Evolutionary conservation across 768 basidiomycete genomes (phyloP).

Genomic region (Mycena pura): DNA sequence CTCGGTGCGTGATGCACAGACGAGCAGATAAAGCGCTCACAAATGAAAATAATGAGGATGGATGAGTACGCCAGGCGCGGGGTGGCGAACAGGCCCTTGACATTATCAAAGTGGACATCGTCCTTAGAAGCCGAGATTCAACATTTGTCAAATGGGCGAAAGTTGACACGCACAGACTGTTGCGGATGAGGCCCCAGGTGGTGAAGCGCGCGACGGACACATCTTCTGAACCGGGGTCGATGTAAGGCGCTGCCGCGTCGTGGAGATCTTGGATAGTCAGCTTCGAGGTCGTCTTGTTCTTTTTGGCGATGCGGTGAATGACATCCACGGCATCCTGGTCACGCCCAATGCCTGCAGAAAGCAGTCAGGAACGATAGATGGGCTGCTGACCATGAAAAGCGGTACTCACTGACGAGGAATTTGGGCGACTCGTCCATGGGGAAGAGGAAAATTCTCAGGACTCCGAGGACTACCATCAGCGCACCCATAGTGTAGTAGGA

Average conservation of each 20-base stretch:
- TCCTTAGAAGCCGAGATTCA: neutral
- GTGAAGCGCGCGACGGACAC: constrained; percentile 52
- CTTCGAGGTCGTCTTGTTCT: constrained; percentile 51
- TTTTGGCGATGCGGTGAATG: constrained; percentile 57
- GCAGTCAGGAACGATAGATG: neutral
- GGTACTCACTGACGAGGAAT: constrained; percentile 63
- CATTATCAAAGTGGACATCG: constrained; percentile 42
- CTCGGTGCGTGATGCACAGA: neutral
- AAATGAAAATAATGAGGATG: constrained; percentile 53
- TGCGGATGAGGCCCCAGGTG: constrained; percentile 62
- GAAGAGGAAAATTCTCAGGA: constrained; percentile 60
- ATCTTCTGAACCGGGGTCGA: constrained; percentile 40
- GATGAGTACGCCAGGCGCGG: constrained; percentile 57
- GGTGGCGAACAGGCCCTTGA: constrained; percentile 58
- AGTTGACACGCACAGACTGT: constrained; percentile 36
- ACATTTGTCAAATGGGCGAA: neutral
- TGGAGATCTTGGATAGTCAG: constrained; percentile 55
- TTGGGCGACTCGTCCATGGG: constrained; percentile 65
- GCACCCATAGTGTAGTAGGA: constrained; percentile 67
- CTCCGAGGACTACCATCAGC: constrained; percentile 58
- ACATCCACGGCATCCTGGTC: constrained; percentile 60
- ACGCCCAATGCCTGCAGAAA: constrained; percentile 39
- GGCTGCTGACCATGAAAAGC: no score
- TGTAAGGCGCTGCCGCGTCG: constrained; percentile 26
- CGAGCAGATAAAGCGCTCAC: constrained; percentile 42